Base-by-base conservation (phyloP, 1,284 basidiomycete genomes). In the Polyporus tsugae region DNA sequence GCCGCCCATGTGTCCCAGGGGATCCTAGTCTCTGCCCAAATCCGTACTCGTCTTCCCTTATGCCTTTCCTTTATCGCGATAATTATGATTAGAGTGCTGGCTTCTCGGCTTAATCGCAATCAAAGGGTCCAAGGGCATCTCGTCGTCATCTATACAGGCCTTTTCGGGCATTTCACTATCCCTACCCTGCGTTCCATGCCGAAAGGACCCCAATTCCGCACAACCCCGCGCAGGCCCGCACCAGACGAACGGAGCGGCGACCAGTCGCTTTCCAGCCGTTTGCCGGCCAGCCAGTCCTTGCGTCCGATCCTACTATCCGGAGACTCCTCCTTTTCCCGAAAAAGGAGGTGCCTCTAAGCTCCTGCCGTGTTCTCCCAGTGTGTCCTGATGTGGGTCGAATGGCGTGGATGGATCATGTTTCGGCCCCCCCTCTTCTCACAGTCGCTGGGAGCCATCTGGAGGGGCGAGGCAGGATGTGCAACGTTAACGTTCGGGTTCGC, bases 61-160 rank as follows among this genome's bases (percentile, higher is more conserved):
- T 7, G 39, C 53, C 46, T 35, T 36, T 53, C 64, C 64, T 62
- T 58, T 55, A 61, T 66, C 60, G 39, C 60, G 38, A 33, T 61
- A 29, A 57, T 42, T 62, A 52, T 66, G 60, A 66, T 65, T 60
- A 62, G 52, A 61, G 60, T 66, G 53, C 60, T 55, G 59, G 52
- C 52, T 60, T 52, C 49, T 60, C 49, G 33, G 35, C 25, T 25
- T 25, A 42, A 65, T 59, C 60, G 52, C 46, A 46, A 61, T 61
- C 64, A 55, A 61, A 39, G 46, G 49, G 39, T 57, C n/a, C 38
- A 55, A 53, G 52, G 52, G 5, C 52, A 15, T 55, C 29, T 49
- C 22, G 46, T 58, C 33, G 19, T 58, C 57, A 58, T 60, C 38
- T 7, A 17, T 41, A 25, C 38, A 60, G n/a, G 39, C n/a, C 15